phyloP scores from a whole-genome alignment of 352 stramenopile species.

The Phytophthora chlamydospora region DNA sequence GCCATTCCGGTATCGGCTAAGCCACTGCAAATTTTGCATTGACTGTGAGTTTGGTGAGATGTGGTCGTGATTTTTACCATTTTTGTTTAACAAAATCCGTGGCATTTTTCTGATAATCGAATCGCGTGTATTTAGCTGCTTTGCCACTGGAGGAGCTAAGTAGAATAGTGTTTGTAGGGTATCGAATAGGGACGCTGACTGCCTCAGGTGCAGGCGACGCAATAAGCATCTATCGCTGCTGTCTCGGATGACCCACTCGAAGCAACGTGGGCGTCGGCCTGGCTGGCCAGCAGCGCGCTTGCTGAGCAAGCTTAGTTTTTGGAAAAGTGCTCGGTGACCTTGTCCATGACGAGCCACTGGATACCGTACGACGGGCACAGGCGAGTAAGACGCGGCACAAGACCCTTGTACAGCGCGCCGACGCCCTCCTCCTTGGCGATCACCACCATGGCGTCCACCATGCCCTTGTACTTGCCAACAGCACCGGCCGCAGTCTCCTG shows the following conservation, averaged over 20 bases:
- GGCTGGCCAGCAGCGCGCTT: conserved; percentile 7
- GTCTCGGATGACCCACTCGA: conserved; percentile 2
- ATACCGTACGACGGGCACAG: conserved; percentile 88
- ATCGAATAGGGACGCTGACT: conserved; percentile 15
- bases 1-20: too few relatives aligned
- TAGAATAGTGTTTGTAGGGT: conserved; percentile 28
- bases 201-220: conserved; percentile 9
- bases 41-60: too few relatives aligned
- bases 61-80: too few relatives aligned
- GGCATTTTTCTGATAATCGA: conserved; percentile 11
- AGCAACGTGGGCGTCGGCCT: conserved; percentile 10
- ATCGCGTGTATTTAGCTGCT: conserved; percentile 20
- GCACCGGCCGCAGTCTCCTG: conserved; percentile 88
- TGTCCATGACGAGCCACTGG: conserved; percentile 89
- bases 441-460: conserved; percentile 89
- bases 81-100: too few relatives aligned
- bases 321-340: conserved; percentile 78
- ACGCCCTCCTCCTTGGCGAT: conserved; percentile 96
- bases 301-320: conserved; percentile 39
- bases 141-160: conserved; percentile 12
- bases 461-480: conserved; percentile 95
- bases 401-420: conserved; percentile 96
- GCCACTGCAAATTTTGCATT: neutral
- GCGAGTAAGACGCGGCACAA: conserved; percentile 95
- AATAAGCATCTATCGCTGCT: conserved; percentile 36